These are phyloP conservation scores for Sporothrix dimorphospora DNA, from an alignment of 2,329 filamentous ascomycete species.

Conservation along the genomic window DNA sequence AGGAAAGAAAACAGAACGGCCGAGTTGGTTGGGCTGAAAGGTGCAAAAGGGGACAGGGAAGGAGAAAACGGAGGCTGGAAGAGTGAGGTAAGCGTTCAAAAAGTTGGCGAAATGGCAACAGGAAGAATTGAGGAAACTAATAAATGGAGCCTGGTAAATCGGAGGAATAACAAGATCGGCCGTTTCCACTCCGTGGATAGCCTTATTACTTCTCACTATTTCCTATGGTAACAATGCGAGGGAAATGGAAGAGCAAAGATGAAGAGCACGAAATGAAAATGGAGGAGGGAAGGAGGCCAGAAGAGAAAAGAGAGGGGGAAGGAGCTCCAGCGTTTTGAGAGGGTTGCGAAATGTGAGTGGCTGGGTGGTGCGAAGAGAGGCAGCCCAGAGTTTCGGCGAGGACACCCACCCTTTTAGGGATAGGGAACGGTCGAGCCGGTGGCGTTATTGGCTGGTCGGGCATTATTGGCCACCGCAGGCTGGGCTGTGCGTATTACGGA, in stretches of 20 bases:
- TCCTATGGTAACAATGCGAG: not conserved
- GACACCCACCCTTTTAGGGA: not conserved
- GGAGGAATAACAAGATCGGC: not conserved
- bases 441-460: constrained; percentile 22
- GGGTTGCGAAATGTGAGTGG: constrained; percentile 20
- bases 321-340: constrained; percentile 20
- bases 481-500: constrained; percentile 18
- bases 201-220: not conserved
- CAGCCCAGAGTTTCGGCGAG: constrained; percentile 4
- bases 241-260: not conserved
- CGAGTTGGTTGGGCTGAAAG: not conserved
- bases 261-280: not conserved
- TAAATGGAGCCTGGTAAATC: not conserved
- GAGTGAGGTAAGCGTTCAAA: not conserved
- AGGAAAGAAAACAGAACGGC: not conserved
- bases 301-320: not conserved
- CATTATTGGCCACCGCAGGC: constrained; percentile 4
- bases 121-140: not conserved
- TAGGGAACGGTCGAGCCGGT: constrained; percentile 18
- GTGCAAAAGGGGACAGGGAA: not conserved
- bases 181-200: constrained; percentile 4
- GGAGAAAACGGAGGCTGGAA: constrained; percentile 14
- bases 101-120: not conserved
- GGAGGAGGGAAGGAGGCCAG: not conserved
- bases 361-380: constrained; percentile 3